phyloP scores from a whole-genome alignment of 2,329 filamentous ascomycete genomes.

The Huntiella moniliformis region DNA sequence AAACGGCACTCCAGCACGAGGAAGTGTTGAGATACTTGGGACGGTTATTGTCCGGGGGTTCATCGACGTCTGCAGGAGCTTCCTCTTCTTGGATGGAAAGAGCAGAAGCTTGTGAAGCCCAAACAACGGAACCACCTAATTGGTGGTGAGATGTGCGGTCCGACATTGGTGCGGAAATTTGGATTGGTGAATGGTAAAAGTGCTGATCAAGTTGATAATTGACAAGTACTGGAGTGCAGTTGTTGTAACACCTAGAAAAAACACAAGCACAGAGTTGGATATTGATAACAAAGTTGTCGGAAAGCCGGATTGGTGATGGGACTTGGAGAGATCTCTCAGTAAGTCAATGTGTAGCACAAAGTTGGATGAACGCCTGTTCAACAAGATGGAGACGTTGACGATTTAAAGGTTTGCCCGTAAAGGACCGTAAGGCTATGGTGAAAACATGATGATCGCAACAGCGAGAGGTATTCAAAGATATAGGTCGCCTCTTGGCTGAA shows the following conservation, averaged over 20 bases:
- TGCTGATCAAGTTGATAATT: no score
- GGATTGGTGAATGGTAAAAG: no score
- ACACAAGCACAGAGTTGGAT: no score
- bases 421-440: constrained; percentile 10
- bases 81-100: constrained; percentile 12
- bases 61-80: constrained; percentile 12
- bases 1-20: background rate
- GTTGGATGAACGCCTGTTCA: background rate
- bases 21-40: constrained; percentile 3
- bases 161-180: constrained; percentile 3
- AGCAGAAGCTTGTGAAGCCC: constrained; percentile 11
- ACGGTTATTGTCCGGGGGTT: constrained; percentile 11
- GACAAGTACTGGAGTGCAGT: background rate
- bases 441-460: constrained; percentile 10
- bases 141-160: constrained; percentile 6
- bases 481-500: constrained; percentile 9
- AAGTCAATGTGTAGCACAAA: background rate
- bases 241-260: background rate
- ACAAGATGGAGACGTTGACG: background rate
- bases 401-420: constrained; percentile 9
- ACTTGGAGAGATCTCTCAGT: background rate
- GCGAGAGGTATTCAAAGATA: constrained; percentile 2
- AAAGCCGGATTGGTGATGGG: background rate
- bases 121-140: constrained; percentile 3
- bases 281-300: background rate